Base-by-base conservation (phyloP, 768 basidiomycete genomes). In the Rhizopogon vulgaris region DNA sequence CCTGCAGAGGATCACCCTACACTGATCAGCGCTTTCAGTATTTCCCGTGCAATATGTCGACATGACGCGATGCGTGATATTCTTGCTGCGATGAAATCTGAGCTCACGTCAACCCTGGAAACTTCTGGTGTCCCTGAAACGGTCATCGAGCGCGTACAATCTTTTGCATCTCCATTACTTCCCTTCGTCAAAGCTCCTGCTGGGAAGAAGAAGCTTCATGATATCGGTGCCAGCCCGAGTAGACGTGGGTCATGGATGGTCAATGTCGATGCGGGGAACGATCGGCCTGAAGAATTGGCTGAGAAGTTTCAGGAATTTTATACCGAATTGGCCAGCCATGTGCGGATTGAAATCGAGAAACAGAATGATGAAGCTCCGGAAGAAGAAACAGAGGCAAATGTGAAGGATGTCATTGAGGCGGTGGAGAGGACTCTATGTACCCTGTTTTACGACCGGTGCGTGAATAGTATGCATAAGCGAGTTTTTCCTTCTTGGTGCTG, bases 401-500 rank as follows among this genome's bases (percentile, higher is more conserved):
- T 86, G 45, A 75, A 76, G 24, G 78, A 79, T 30, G 72, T 86
- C 18, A 74, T 94, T 56, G 90, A 92, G 38, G 69, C 71, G 6
- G 80, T 94, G 6, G 95, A 98, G 65, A 73, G 77, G 6, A 71
- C 83, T 2, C 63, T 96, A 11, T 87, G 85, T 48, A 73, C 74
- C 3, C 58, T 87, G 10, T 87, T 95, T 58, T 97, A 96, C 64
- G 94, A 97, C 65, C 74, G 86, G 93, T 86, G 28, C 45, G 77
- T 69, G 58, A 27, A 25, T 25, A 15, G 3, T 14, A 14, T n/a
- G 14, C 11, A 39, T 43, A 18, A 4, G 1, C 37, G 37, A 17
- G 8, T 52, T 43, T 42, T 37, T 30, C 36, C 48, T 39, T 5
- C 28, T 22, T 37, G 18, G 1, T 38, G 43, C 43, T 49, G 43